Evolutionary conservation across 257 asterid species (phyloP).

Genomic region (Lithospermum erythrorhizon): DNA sequence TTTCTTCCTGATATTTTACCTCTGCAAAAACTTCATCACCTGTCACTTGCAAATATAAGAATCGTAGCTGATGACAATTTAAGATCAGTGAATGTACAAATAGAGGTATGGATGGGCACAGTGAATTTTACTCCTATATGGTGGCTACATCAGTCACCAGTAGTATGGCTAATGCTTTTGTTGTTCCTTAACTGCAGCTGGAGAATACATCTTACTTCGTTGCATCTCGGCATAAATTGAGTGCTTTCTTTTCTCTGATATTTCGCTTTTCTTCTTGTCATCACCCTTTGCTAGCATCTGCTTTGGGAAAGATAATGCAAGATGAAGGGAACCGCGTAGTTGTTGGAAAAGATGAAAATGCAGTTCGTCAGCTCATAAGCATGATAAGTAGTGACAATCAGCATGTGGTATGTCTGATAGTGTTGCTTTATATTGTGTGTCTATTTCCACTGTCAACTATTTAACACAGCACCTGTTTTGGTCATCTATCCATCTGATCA

Average conservation of each 20-base stretch:
- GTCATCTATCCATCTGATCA: conserved; percentile 9
- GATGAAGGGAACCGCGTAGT: conserved; percentile 86
- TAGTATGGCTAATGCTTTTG: conserved; percentile 7
- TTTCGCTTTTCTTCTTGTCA: conserved; percentile 99
- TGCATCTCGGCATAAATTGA: conserved; percentile 92
- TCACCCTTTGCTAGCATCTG: conserved; percentile 96
- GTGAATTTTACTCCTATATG: conserved; percentile 12
- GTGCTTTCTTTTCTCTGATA: conserved; percentile 97
- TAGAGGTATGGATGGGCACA: conserved; percentile 55
- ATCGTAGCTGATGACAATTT: conserved; percentile 85
- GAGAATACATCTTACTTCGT: conserved; percentile 92
- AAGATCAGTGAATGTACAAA: conserved; percentile 80
- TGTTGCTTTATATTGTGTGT: conserved; percentile 10
- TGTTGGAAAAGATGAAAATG: conserved; percentile 96
- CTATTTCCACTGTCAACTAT: conserved; percentile 5
- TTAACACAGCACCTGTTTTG: background rate
- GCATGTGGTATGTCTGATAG: conserved; percentile 70
- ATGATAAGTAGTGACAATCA: conserved; percentile 97
- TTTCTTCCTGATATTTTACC: conserved; percentile 96
- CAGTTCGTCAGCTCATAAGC: conserved; percentile 96
- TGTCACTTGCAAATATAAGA: conserved; percentile 94
- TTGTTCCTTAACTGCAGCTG: conserved; percentile 48
- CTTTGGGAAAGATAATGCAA: conserved; percentile 95
- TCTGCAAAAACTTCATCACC: conserved; percentile 74
- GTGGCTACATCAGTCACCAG: background rate